Evolutionary conservation across 1,139 yeast genomes (phyloP).

Genomic region (Nematodospora anomalae): DNA sequence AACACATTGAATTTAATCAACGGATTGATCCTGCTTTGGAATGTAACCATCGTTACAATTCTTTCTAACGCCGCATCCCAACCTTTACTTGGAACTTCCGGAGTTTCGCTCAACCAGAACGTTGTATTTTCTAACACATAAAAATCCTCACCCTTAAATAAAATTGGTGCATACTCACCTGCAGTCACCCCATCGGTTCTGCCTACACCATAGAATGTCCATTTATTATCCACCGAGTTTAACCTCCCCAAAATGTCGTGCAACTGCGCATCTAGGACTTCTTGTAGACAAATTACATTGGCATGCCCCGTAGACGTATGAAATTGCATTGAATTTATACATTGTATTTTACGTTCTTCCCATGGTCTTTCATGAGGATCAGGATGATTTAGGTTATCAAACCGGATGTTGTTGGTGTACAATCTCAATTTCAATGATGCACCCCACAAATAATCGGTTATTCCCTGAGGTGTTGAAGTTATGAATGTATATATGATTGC

Average conservation of each 20-base stretch:
- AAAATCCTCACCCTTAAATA: constrained; percentile 33
- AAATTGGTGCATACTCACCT: constrained; percentile 50
- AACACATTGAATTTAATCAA: constrained; percentile 39
- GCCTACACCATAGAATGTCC: constrained; percentile 49
- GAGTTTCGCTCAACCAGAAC: constrained; percentile 46
- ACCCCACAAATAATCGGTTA: constrained; percentile 11
- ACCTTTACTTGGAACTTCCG: constrained; percentile 39
- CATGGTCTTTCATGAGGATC: constrained; percentile 44
- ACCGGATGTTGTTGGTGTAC: constrained; percentile 56
- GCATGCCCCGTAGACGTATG: constrained; percentile 33
- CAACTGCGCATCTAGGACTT: constrained; percentile 53
- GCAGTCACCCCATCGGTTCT: constrained; percentile 45
- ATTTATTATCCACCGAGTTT: constrained; percentile 24
- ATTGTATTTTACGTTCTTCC: constrained; percentile 35
- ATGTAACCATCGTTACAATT: constrained; percentile 43
- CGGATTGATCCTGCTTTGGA: constrained; percentile 23
- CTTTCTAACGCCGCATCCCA: constrained; percentile 47
- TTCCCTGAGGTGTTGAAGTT: constrained; percentile 1
- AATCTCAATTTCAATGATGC: constrained; percentile 33
- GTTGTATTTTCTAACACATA: constrained; percentile 33
- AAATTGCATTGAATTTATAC: constrained; percentile 40
- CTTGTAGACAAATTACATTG: constrained; percentile 50
- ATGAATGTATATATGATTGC: constrained; percentile 1
- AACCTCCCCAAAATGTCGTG: constrained; percentile 42
- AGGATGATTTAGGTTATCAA: constrained; percentile 33